A percentile compares a stretch with the other conserved stretches of the same genome.
Conservation (phyloP, 1,284 basidiomycete species). For the Peniophora sp. region DNA sequence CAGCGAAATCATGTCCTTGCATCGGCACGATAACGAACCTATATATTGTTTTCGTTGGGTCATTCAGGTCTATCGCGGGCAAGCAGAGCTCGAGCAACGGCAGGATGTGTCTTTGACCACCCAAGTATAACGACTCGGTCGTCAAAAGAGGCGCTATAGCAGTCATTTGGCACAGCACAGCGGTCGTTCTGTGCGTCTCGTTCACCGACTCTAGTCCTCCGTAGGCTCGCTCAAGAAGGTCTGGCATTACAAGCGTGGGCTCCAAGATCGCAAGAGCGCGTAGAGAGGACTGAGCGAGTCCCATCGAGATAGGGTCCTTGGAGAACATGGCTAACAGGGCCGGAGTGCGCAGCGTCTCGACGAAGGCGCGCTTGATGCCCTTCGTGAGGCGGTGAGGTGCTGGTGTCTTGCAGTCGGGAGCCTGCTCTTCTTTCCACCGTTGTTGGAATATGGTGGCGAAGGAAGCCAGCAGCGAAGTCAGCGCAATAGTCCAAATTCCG, state of each 20-base stretch:
- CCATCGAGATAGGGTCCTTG: slow-evolving; percentile 68
- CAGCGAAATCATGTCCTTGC: no score
- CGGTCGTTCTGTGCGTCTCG: slow-evolving; percentile 90
- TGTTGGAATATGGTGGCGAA: slow-evolving; percentile 78
- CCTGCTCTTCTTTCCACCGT: slow-evolving; percentile 80
- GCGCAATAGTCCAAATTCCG: slow-evolving; percentile 64
- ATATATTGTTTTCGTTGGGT: no score
- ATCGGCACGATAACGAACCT: no score
- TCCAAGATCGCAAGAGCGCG: slow-evolving; percentile 77
- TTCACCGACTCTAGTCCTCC: slow-evolving; percentile 90
- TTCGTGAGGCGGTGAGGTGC: slow-evolving; percentile 70
- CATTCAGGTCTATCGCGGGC: slow-evolving; percentile 79
- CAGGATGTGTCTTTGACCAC: slow-evolving; percentile 84
- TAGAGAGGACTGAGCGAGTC: slow-evolving; percentile 64
- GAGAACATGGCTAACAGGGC: slow-evolving; percentile 94
- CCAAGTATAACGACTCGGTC: slow-evolving; percentile 71
- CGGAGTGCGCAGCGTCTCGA: slow-evolving; percentile 78
- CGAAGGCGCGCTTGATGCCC: slow-evolving; percentile 78
- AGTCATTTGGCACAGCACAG: slow-evolving; percentile 84
- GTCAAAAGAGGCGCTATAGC: slow-evolving; percentile 76
- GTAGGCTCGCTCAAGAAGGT: slow-evolving; percentile 88
- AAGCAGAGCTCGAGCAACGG: slow-evolving; percentile 87
- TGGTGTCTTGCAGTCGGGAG: slow-evolving; percentile 77
- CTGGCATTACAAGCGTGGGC: slow-evolving; percentile 85
- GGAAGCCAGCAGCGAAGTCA: slow-evolving; percentile 74